Conservation (phyloP, 2,329 filamentous ascomycete species). For the Emericellopsis atlantica region DNA sequence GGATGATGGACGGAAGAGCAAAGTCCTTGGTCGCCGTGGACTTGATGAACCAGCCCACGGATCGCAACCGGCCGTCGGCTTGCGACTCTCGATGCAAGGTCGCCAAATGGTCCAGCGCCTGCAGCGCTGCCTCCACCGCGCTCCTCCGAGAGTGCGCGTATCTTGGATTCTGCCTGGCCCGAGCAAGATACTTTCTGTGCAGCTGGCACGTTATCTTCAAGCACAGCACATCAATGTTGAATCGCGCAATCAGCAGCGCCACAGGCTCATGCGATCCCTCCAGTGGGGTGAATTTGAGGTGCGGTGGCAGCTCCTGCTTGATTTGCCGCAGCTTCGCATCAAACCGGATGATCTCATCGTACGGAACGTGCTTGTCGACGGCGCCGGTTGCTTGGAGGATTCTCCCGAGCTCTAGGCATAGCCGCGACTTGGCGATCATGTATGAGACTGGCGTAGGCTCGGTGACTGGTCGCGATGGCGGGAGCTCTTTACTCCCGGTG, state of each 20-base stretch:
- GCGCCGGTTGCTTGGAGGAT: conserved; percentile 55
- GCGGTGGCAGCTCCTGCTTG: conserved; percentile 60
- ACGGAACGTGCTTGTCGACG: conserved; percentile 40
- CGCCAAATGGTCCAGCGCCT: conserved; percentile 64
- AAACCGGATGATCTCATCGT: conserved; percentile 52
- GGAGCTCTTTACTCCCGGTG: conserved; percentile 53
- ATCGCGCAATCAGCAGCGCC: conserved; percentile 74
- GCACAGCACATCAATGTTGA: conserved; percentile 73
- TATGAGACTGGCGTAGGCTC: conserved; percentile 69
- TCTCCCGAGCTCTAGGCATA: conserved; percentile 57
- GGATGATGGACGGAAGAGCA: conserved; percentile 71
- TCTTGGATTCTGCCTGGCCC: conserved; percentile 63
- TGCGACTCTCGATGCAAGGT: conserved; percentile 66
- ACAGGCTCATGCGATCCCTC: conserved; percentile 70
- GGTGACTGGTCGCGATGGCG: conserved; percentile 50
- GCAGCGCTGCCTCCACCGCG: conserved; percentile 78
- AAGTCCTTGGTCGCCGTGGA: conserved; percentile 78
- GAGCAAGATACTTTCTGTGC: conserved; percentile 75
- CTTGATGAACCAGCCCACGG: conserved; percentile 66
- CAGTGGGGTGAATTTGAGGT: conserved; percentile 63
- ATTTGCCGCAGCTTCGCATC: conserved; percentile 49
- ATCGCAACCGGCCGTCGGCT: conserved; percentile 56
- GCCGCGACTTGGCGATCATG: conserved; percentile 60
- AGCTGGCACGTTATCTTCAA: conserved; percentile 82
- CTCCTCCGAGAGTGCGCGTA: conserved; percentile 75